phyloP scores from a whole-genome alignment of 2,329 filamentous ascomycete species.

The Pezicula carpinea region DNA sequence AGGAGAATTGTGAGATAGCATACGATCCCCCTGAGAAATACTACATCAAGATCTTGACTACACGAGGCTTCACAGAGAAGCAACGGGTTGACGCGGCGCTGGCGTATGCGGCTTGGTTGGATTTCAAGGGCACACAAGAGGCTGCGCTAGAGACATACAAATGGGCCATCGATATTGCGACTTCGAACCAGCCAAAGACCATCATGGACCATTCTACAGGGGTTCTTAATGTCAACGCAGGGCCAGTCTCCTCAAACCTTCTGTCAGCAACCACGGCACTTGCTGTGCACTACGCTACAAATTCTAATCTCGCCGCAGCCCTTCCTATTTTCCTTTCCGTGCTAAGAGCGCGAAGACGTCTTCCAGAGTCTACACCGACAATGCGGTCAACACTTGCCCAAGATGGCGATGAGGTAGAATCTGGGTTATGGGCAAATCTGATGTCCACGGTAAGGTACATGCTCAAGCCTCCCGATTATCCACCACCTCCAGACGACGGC shows the following conservation, averaged over 20 bases:
- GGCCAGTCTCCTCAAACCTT: conserved; percentile 65
- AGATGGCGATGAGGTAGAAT: conserved; percentile 11
- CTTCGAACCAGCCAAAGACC: conserved; percentile 43
- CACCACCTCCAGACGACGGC: conserved; percentile 65
- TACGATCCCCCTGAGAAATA: conserved; percentile 69
- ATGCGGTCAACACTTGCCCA: conserved; percentile 11
- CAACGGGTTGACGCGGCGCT: conserved; percentile 80
- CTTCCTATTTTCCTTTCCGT: conserved; percentile 83
- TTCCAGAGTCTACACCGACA: conserved; percentile 32
- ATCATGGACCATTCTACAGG: conserved; percentile 59
- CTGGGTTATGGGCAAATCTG: conserved; percentile 20
- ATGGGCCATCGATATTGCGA: conserved; percentile 73
- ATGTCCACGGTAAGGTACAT: conserved; percentile 24
- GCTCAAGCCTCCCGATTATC: conserved; percentile 57
- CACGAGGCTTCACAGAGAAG: conserved; percentile 69
- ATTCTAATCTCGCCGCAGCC: conserved; percentile 61
- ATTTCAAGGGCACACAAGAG: conserved; percentile 64
- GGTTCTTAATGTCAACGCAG: conserved; percentile 55
- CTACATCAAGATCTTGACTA: conserved; percentile 79
- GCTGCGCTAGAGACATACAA: conserved; percentile 68
- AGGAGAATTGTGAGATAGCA: conserved; percentile 69
- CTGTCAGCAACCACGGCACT: conserved; percentile 71
- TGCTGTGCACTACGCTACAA: conserved; percentile 71
- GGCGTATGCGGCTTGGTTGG: conserved; percentile 79
- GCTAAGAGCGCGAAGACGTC: conserved; percentile 70